Conservation (phyloP, 768 basidiomycete species). For the Myochromella boudieri region DNA sequence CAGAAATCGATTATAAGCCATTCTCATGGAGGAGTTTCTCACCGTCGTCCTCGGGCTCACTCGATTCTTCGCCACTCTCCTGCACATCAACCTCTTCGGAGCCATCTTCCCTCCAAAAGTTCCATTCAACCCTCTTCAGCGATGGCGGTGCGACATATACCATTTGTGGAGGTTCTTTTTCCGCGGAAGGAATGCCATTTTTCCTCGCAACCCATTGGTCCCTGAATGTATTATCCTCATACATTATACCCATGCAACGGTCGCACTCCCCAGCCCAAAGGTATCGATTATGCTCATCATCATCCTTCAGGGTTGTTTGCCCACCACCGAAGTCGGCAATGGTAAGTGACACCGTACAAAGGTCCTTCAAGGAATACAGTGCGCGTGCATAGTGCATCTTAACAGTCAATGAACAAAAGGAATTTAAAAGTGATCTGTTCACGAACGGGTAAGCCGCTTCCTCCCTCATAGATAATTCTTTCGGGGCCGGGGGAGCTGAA, state of each 20-base stretch:
- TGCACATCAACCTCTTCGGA: constrained; percentile 16
- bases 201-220: constrained; percentile 30
- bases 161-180: constrained; percentile 2
- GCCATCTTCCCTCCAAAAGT: constrained; percentile 22
- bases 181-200: constrained; percentile 16
- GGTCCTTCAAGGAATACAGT: constrained; percentile 20
- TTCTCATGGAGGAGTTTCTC: no score
- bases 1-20: no score
- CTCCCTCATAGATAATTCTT: constrained; percentile 28
- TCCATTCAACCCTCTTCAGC: constrained; percentile 30
- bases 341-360: constrained; percentile 30
- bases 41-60: no score
- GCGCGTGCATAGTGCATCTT: constrained; percentile 34
- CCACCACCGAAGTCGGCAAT: constrained; percentile 26
- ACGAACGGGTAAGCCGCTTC: constrained; percentile 34
- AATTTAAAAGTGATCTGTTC: background rate
- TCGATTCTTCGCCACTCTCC: constrained; percentile 15
- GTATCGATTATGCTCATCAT: constrained; percentile 17
- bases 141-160: constrained; percentile 26
- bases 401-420: background rate
- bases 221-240: constrained; percentile 30
- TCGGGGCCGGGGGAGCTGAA: constrained; percentile 25
- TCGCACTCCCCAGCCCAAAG: constrained; percentile 40
- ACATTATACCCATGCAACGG: constrained; percentile 34
- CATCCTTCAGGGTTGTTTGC: constrained; percentile 16